Percentiles rank a stretch among this genome's conserved stretches.
Conservation (phyloP, 1,284 basidiomycete species). For the Ceratobasidium theobromae region DNA sequence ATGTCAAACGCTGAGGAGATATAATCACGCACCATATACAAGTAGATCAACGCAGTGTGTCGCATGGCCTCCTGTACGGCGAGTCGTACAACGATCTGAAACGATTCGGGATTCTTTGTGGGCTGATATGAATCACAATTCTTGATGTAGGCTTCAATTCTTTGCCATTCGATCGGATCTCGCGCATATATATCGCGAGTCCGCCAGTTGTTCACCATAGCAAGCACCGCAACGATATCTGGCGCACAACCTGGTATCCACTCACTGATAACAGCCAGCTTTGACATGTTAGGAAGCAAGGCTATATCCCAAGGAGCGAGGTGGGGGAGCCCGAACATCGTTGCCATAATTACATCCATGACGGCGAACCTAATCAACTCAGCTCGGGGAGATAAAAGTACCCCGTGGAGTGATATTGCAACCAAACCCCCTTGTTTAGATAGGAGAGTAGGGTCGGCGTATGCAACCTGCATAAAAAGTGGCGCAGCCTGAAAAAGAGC, state of each 20-base stretch:
- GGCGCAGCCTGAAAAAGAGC: neutral
- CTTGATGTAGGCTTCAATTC: neutral
- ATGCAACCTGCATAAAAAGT: neutral
- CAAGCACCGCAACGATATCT: neutral
- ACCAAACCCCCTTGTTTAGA: neutral
- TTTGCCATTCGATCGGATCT: neutral
- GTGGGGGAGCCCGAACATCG: neutral
- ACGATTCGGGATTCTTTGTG: neutral
- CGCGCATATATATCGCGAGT: neutral
- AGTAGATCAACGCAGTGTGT: neutral
- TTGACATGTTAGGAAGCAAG: neutral
- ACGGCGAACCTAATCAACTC: neutral
- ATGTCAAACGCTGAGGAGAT: neutral
- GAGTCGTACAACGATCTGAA: neutral
- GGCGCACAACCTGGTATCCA: neutral
- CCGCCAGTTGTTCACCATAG: neutral
- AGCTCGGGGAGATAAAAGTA: neutral
- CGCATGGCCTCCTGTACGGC: neutral
- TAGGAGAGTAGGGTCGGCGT: neutral
- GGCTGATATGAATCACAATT: neutral
- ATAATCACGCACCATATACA: neutral
- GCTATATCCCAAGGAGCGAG: neutral
- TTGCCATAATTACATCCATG: neutral
- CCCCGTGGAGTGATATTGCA: neutral
- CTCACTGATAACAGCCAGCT: neutral